Conservation (phyloP, 2,329 filamentous ascomycete genomes). For the Fusarium pseudograminearum region DNA sequence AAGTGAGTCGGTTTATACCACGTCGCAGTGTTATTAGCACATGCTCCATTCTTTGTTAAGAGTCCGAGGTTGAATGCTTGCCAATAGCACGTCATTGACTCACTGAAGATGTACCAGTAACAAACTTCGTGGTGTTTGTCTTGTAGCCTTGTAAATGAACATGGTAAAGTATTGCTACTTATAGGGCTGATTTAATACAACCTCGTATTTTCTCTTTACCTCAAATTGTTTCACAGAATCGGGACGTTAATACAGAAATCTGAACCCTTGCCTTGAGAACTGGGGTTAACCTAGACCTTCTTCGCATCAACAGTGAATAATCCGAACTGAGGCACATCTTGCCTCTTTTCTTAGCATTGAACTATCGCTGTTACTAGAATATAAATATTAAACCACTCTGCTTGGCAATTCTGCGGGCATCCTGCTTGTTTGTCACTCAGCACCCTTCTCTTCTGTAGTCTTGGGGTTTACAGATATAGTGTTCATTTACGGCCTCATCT, state of each 20-base stretch:
- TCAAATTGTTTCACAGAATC: not conserved
- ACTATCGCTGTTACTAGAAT: not conserved
- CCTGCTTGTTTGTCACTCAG: not conserved
- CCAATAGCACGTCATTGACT: not conserved
- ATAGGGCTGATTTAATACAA: not conserved
- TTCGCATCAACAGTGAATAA: not conserved
- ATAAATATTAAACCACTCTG: not conserved
- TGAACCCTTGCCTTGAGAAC: not conserved
- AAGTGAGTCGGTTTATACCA: not conserved
- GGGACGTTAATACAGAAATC: not conserved
- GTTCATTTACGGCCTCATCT: no score
- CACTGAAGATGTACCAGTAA: no score
- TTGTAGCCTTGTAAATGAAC: not conserved
- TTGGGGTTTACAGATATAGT: not conserved
- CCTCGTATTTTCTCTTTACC: not conserved
- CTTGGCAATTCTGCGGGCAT: not conserved
- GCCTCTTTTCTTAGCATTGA: not conserved
- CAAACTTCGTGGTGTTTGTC: not conserved
- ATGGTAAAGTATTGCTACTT: not conserved
- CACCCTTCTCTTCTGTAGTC: not conserved
- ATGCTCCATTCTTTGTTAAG: not conserved
- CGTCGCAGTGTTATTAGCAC: not conserved
- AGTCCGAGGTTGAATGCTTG: not conserved
- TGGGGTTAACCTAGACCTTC: not conserved
- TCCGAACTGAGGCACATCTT: not conserved